Evolutionary conservation across 2,329 filamentous ascomycete species (phyloP), one percentile per base, ranked within the genome.

Genomic region (Hyphodiscus sp.): DNA sequence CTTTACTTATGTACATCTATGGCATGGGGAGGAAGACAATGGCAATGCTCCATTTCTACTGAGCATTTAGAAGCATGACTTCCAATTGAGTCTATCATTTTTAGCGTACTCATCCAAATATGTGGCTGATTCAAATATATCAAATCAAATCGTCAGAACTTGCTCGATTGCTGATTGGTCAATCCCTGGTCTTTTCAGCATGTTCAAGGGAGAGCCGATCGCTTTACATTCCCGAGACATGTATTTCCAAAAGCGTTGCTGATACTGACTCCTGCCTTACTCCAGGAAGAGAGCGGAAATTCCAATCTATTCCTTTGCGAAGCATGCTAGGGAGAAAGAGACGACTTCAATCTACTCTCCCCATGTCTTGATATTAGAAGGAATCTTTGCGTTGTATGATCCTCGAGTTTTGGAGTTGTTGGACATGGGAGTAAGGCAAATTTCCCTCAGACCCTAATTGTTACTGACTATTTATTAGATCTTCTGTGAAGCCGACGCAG

Each of bases 301-400:
- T 52, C 94, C 94, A 0, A 78, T 95, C 11, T 99, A 99, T 69
- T 99, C 94, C 0, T 99, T 99, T 70, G 82, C 89, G 61, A 87
- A 96, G 67, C 94, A 99, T 71, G 83, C 89, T 58, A 83, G 94
- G 47, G 70, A 91, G 47, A 77, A 85, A 11, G 78, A 87, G 60
- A 95, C 91, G 0, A 95, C 87, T 0, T 86, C 88, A 1, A 89
- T 99, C 56, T 99, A 99, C 69, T 97, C 94, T 4, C 94, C 94
- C 1, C 94, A 96, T 70, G 94, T 99, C 20, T 76, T 99, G 23
- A 91, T 99, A 46, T 74, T 99, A 15, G 94, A 99, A 74, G 94
- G 94, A 19, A 99, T 99, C 29, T 89, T 99, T 71, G 94, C 94
- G 8, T 76, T 99, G 13, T 91, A 96, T 66, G 94, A 99, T 66